Base-by-base conservation (phyloP, 768 basidiomycete species). In the Lactarius hatsudake region DNA sequence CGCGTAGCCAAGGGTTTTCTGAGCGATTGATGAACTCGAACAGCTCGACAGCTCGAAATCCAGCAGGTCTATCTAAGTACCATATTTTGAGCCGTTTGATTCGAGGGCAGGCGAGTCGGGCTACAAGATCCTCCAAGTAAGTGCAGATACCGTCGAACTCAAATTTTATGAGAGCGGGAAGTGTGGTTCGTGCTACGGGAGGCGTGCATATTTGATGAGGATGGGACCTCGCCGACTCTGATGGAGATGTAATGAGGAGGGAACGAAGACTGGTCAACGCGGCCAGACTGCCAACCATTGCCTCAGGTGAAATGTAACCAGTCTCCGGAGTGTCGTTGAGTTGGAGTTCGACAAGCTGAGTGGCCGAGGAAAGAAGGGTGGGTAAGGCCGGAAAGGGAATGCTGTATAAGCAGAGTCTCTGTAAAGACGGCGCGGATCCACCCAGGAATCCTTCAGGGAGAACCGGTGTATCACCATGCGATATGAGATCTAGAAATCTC, bases 1-100 rank as follows among this genome's bases (percentile, higher is more conserved):
- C 34, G 34, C 34, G 34, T 34, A 34, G 34, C 48, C 13, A 13
- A 5, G 48, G 48, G n/a, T 51, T n/a, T 23, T 51, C 48, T 51
- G 5, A 15, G 23, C 48, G n/a, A 51, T 51, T 6, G 48, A 51
- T 26, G 48, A 51, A 51, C 23, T 12, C 9, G 23, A 3, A 5
- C 5, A 51, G 48, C 32, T 51, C 26, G 23, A 23, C 23, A 23
- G 13, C 23, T 13, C 10, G 23, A 23, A 51, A 48, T 4, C 18
- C n/a, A n/a, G 12, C 12, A 10, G 1, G 5, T 15, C 9, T 1
- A 13, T 26, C 3, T 3, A 0, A 2, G 23, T 26, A 51, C 1
- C 2, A 4, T 51, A 51, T 51, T 5, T 13, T 6, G 2, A 51
- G 0, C 1, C 6, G 0, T 3, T 26, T 51, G 23, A 51, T n/a